Evolutionary conservation across 2,329 filamentous ascomycete genomes (phyloP), one percentile per base, ranked within the genome.

Genomic region (Plectosphaerella sp.): DNA sequence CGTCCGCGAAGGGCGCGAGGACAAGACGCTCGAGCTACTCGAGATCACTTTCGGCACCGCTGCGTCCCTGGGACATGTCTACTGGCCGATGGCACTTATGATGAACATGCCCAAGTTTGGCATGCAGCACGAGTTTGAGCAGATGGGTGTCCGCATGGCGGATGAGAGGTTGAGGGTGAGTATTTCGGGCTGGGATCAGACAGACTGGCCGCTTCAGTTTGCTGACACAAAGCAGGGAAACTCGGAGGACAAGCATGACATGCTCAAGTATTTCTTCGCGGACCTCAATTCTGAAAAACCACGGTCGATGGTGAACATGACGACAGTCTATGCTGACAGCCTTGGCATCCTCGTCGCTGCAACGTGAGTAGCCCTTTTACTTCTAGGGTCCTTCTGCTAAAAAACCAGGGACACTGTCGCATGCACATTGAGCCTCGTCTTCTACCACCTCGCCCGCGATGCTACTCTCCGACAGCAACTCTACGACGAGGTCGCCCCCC

Each of bases 111-210:
- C 54, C 15, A 37, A 53, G 2, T 42, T 54, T 11, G 57, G 54
- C 1, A 52, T 57, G 33, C 45, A 47, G 14, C 56, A 48, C 7
- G 53, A 61, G 15, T 63, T 63, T 41, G 77, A 83, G 66, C 75
- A 79, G 64, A 71, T 78, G 66, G 72, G 57, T 64, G 72, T 53
- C 61, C 68, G 52, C 60, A 69, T 62, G 52, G 61, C 57, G 33
- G 54, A 60, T 53, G 56, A 54, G 59, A 60, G 53, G 54, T 52
- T 51, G 15, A 50, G 58, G 41, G 58, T 54, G 53, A 52, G 45
- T 8, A 4, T 12, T 11, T 22, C 22, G 22, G 22, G 22, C 22
- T 22, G n/a, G n/a, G n/a, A n/a, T 22, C 6, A 22, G 22, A 22
- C 22, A 22, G 5, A 22, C 3, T 22, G 22, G 5, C 22, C 22